Percentiles rank a stretch among this genome's conserved stretches.
phyloP scores from a whole-genome alignment of 192 early-diverging fungal genomes.

The Cetraspora pellucida region DNA sequence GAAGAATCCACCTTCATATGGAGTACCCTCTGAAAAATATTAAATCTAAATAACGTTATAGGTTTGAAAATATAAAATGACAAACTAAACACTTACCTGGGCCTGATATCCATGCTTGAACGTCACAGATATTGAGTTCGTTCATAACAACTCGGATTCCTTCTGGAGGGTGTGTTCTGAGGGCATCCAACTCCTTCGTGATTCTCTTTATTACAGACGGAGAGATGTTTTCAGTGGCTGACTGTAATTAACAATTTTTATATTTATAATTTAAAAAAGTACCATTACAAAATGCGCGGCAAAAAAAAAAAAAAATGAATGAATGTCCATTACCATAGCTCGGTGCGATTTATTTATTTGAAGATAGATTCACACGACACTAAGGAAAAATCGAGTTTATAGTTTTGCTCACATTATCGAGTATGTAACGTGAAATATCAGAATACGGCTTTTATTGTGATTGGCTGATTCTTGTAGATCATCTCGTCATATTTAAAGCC shows the following conservation, averaged over 20 bases:
- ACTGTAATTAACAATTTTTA: constrained; percentile 19
- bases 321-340: too few relatives aligned
- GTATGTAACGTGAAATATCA: too few relatives aligned
- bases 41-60: not conserved
- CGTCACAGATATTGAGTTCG: constrained; percentile 73
- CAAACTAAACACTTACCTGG: constrained; percentile 55
- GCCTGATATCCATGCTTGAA: constrained; percentile 83
- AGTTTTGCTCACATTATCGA: too few relatives aligned
- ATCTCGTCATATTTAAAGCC: too few relatives aligned
- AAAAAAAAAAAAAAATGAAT: too few relatives aligned
- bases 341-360: too few relatives aligned
- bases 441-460: too few relatives aligned
- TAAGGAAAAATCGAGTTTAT: too few relatives aligned
- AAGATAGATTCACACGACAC: too few relatives aligned
- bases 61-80: not conserved
- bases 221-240: constrained; percentile 44
- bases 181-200: constrained; percentile 56
- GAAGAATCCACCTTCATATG: constrained; percentile 83
- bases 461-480: too few relatives aligned
- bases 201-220: constrained; percentile 58
- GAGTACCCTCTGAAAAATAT: constrained; percentile 66
- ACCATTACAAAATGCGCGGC: too few relatives aligned
- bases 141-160: constrained; percentile 77
- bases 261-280: too few relatives aligned
- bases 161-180: constrained; percentile 71